Conservation (phyloP, 2,329 filamentous ascomycete genomes). For the Fusarium clavum region DNA sequence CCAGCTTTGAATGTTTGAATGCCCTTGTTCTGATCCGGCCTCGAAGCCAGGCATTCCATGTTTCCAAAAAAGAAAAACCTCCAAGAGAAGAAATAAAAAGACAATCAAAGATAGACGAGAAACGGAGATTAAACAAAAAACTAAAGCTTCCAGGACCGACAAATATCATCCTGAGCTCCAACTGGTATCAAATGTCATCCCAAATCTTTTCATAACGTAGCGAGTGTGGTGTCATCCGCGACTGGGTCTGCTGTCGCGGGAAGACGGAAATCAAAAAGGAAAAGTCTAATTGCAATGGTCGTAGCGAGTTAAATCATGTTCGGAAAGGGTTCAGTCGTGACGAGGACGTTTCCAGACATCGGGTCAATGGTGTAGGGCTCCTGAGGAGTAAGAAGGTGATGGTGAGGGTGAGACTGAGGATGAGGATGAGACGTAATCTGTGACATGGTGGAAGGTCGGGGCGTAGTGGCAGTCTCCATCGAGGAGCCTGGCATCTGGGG, state of each 20-base stretch:
- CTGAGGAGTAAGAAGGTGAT: slow-evolving; percentile 35
- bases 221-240: slow-evolving; percentile 44
- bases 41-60: slow-evolving; percentile 19
- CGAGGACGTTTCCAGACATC: slow-evolving; percentile 43
- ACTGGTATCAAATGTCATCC: slow-evolving; percentile 46
- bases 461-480: slow-evolving; percentile 40
- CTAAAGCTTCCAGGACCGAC: slow-evolving; percentile 26
- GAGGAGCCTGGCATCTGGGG: slow-evolving; percentile 45
- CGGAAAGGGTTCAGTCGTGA: slow-evolving; percentile 43
- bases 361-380: slow-evolving; percentile 36
- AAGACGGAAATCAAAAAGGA: slow-evolving; percentile 38
- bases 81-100: slow-evolving; percentile 10
- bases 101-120: slow-evolving; percentile 17
- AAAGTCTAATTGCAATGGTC: slow-evolving; percentile 30
- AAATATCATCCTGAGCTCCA: slow-evolving; percentile 26
- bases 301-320: slow-evolving; percentile 47
- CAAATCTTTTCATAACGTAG: slow-evolving; percentile 44
- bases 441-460: slow-evolving; percentile 46
- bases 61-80: slow-evolving; percentile 24
- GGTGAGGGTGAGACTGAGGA: slow-evolving; percentile 44
- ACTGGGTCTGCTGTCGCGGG: slow-evolving; percentile 42
- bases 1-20: slow-evolving; percentile 15
- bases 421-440: slow-evolving; percentile 46
- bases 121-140: slow-evolving; percentile 39
- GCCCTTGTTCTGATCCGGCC: slow-evolving; percentile 5